Conservation (phyloP, 371 early-diverging fungal species). For the Mortierella polycephala region DNA sequence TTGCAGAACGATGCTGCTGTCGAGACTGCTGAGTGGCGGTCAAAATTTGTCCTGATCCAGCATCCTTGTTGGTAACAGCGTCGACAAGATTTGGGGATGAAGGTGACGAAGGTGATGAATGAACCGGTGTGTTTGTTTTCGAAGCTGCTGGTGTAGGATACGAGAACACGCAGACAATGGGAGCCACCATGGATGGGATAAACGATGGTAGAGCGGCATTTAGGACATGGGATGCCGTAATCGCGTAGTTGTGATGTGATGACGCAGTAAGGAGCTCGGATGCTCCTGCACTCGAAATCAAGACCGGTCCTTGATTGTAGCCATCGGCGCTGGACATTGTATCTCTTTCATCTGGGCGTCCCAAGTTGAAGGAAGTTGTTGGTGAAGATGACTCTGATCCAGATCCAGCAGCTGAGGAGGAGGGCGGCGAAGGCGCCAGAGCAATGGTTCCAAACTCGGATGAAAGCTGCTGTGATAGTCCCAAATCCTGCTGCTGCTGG, state of each 20-base stretch:
- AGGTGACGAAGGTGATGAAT: conserved; percentile 13
- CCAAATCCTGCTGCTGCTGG: conserved; percentile 17
- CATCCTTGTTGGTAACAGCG: neutral
- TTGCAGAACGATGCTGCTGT: neutral
- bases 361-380: neutral
- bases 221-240: conserved; percentile 31
- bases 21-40: neutral
- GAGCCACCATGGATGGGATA: conserved; percentile 48
- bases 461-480: conserved; percentile 33
- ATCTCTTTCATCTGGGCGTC: neutral
- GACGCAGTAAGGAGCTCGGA: conserved; percentile 44
- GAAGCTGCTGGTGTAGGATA: conserved; percentile 37
- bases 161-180: conserved; percentile 52
- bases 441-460: conserved; percentile 44
- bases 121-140: conserved; percentile 15
- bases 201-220: conserved; percentile 43
- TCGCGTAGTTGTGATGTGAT: conserved; percentile 28
- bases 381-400: neutral
- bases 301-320: neutral
- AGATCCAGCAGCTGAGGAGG: neutral
- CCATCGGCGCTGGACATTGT: conserved; percentile 2
- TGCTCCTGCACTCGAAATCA: conserved; percentile 37
- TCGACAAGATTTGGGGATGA: conserved; percentile 9
- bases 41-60: neutral
- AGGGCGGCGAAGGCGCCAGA: conserved; percentile 20